Percentiles rank a stretch among this genome's conserved stretches.
phyloP scores from a whole-genome alignment of 106 monocot species.

The Acorus gramineus region DNA sequence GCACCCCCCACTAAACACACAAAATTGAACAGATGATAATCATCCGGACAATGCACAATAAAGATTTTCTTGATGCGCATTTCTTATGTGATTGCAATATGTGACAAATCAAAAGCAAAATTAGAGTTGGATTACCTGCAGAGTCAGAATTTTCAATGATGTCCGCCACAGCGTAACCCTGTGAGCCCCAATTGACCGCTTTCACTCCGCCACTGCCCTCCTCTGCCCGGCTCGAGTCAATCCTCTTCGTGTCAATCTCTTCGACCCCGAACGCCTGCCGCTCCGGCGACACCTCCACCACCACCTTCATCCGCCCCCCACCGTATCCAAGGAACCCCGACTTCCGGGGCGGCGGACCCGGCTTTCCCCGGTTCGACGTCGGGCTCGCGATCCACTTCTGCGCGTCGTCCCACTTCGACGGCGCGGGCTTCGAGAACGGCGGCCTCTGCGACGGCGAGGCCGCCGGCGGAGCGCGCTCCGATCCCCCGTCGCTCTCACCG shows the following conservation, averaged over 20 bases:
- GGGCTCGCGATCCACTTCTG: slow-evolving; percentile 94
- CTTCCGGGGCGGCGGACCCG: slow-evolving; percentile 22
- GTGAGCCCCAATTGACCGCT: slow-evolving; percentile 27
- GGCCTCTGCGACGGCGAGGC: slow-evolving; percentile 26
- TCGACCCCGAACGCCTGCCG: slow-evolving; percentile 9
- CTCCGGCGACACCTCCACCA: slow-evolving; percentile 28
- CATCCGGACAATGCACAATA: too few species aligned
- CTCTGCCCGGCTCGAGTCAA: slow-evolving; percentile 40
- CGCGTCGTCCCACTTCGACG: slow-evolving; percentile 93
- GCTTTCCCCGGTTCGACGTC: slow-evolving; percentile 35
- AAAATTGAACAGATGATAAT: too few species aligned
- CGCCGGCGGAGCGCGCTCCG: slow-evolving; percentile 26
- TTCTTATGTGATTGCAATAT: too few species aligned
- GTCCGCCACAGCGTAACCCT: slow-evolving; percentile 24
- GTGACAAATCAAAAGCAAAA: too few species aligned
- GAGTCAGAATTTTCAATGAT: slow-evolving; percentile 34
- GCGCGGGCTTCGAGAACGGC: slow-evolving; percentile 65
- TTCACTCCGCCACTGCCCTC: slow-evolving; percentile 36
- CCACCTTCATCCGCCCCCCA: slow-evolving; percentile 32
- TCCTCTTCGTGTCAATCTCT: slow-evolving; percentile 53
- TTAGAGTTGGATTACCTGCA: slow-evolving; percentile 21
- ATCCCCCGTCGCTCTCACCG: slow-evolving; percentile 27
- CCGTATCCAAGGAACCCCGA: slow-evolving; percentile 19
- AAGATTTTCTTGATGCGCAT: too few species aligned
- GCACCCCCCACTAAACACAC: too few species aligned